These are phyloP conservation scores for Xylaria telfairii DNA, from an alignment of 495 filamentous ascomycete genomes.

Conservation along the genomic window DNA sequence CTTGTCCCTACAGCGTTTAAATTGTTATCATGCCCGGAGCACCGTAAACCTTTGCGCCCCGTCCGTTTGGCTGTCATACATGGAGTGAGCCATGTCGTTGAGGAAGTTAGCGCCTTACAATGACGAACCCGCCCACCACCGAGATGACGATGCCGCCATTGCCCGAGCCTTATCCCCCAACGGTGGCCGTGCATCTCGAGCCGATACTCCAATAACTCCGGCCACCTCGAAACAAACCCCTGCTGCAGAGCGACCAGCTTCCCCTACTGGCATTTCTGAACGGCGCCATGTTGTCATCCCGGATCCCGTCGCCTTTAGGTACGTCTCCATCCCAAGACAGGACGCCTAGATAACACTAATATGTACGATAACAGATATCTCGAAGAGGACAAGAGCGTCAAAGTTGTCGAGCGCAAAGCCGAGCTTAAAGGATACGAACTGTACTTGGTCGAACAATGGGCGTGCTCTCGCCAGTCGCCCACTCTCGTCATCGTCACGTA, in stretches of 20 bases:
- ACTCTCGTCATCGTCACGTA: slow-evolving; percentile 94
- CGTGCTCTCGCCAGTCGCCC: slow-evolving; percentile 86
- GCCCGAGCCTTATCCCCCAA: slow-evolving; percentile 17
- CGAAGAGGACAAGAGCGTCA: slow-evolving; percentile 81
- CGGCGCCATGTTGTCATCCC: slow-evolving; percentile 68
- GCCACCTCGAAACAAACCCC: slow-evolving; percentile 26
- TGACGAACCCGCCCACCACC: slow-evolving; percentile 27
- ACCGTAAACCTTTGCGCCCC: slow-evolving; percentile 31
- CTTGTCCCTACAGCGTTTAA: background rate
- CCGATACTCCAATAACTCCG: slow-evolving; percentile 27
- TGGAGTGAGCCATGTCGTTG: slow-evolving; percentile 38
- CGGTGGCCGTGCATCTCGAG: slow-evolving; percentile 19
- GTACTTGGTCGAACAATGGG: slow-evolving; percentile 98
- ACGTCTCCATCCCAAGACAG: slow-evolving; percentile 22
- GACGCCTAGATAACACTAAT: background rate
- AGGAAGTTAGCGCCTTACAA: slow-evolving; percentile 36
- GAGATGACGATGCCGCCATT: slow-evolving; percentile 18
- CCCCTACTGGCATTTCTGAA: slow-evolving; percentile 31
- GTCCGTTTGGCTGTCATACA: slow-evolving; percentile 11
- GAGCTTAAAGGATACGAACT: slow-evolving; percentile 85
- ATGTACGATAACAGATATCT: slow-evolving; percentile 65
- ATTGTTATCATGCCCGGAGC: slow-evolving; percentile 27
- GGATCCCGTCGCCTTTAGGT: slow-evolving; percentile 74
- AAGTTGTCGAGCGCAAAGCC: slow-evolving; percentile 71
- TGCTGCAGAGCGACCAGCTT: slow-evolving; percentile 21